Conservation (phyloP, 2,329 filamentous ascomycete species). For the Colletotrichum coccodes region DNA sequence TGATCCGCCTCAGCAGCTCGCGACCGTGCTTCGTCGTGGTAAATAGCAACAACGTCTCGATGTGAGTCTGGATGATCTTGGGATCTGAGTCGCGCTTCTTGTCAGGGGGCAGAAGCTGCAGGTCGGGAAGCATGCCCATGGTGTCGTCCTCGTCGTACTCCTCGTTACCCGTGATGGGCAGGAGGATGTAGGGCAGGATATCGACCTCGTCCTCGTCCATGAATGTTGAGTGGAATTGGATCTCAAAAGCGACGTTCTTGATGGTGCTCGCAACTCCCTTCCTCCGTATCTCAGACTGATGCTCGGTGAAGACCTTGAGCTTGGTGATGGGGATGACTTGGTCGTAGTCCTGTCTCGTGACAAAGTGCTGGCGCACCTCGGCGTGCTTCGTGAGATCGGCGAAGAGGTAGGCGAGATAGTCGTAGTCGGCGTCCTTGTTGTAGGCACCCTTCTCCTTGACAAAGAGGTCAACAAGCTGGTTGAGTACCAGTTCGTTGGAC, state of each 20-base stretch:
- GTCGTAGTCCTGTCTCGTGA: slow-evolving; percentile 80
- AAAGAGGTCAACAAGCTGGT: slow-evolving; percentile 95
- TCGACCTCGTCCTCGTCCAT: slow-evolving; percentile 79
- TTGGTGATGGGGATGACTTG: slow-evolving; percentile 89
- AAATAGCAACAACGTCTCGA: slow-evolving; percentile 88
- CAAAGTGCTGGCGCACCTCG: slow-evolving; percentile 79
- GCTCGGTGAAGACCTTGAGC: slow-evolving; percentile 93
- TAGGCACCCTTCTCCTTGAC: slow-evolving; percentile 87
- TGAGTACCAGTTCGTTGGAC: slow-evolving; percentile 79
- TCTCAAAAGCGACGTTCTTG: slow-evolving; percentile 91
- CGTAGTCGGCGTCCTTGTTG: slow-evolving; percentile 87
- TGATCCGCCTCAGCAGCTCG: slow-evolving; percentile 77
- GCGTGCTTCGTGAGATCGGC: slow-evolving; percentile 89
- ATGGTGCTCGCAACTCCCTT: slow-evolving; percentile 97
- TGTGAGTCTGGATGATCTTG: slow-evolving; percentile 83
- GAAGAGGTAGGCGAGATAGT: slow-evolving; percentile 95
- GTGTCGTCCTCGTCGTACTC: slow-evolving; percentile 90
- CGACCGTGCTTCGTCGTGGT: slow-evolving; percentile 82
- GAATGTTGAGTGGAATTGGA: slow-evolving; percentile 76
- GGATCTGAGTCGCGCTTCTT: slow-evolving; percentile 85
- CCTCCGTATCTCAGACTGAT: slow-evolving; percentile 82
- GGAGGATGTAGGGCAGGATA: slow-evolving; percentile 86
- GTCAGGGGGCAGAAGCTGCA: slow-evolving; percentile 89
- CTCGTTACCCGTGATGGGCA: slow-evolving; percentile 89
- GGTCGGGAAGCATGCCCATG: slow-evolving; percentile 86